These are phyloP conservation scores for Fusarium begoniae DNA, from an alignment of 2,329 filamentous ascomycete genomes.

Conservation along the genomic window DNA sequence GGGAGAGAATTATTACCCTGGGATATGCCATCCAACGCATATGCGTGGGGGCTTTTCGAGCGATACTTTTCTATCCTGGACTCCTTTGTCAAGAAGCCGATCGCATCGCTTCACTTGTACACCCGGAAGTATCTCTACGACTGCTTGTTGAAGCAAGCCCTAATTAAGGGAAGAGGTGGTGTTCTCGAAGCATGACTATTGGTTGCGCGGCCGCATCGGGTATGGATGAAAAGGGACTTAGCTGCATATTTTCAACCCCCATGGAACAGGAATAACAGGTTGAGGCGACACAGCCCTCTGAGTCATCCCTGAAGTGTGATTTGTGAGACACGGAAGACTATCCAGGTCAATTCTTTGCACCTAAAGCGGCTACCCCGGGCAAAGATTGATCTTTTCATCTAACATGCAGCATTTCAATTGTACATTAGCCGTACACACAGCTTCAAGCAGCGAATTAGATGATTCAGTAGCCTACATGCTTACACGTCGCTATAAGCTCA, in stretches of 20 bases:
- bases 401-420: no score
- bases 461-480: no score
- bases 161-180: background rate
- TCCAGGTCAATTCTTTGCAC: no score
- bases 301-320: no score
- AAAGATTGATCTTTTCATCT: no score
- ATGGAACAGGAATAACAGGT: background rate
- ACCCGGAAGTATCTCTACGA: accelerated
- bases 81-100: background rate
- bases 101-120: background rate
- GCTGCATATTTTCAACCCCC: background rate
- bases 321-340: no score
- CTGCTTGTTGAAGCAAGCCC: background rate
- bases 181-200: background rate
- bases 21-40: accelerated
- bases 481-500: no score
- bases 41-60: accelerated
- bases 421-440: no score
- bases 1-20: accelerated
- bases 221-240: background rate
- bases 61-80: background rate
- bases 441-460: no score
- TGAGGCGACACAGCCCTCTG: no score
- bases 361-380: no score
- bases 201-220: background rate